These are phyloP conservation scores for Pichia membranifaciens DNA, from an alignment of 805 yeast genomes.

Conservation along the genomic window DNA sequence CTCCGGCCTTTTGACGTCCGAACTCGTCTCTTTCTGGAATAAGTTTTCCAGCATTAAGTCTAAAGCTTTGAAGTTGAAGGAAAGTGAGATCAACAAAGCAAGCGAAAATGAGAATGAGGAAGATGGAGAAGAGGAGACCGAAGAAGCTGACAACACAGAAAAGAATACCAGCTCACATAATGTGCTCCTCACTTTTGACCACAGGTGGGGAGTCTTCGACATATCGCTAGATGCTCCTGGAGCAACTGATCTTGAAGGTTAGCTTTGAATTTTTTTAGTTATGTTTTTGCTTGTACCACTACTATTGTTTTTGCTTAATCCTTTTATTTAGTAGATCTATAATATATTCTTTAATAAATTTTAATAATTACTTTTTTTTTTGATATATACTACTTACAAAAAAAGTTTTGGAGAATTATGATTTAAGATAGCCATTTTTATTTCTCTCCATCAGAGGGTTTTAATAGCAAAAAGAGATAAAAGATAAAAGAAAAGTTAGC, in stretches of 20 bases:
- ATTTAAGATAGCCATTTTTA: too few relatives aligned
- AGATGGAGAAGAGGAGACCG: neutral
- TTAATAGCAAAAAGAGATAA: too few relatives aligned
- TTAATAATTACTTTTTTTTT: too few relatives aligned
- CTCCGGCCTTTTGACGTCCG: constrained; percentile 14
- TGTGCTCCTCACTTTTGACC: neutral
- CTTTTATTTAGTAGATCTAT: too few relatives aligned
- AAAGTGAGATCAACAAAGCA: neutral
- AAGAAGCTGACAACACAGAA: neutral
- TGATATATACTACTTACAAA: too few relatives aligned
- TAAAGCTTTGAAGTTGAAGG: neutral
- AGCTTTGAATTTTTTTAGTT: too few relatives aligned
- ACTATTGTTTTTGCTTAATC: too few relatives aligned
- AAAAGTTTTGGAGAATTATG: too few relatives aligned
- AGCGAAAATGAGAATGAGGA: neutral
- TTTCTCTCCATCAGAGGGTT: too few relatives aligned
- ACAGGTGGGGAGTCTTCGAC: constrained; percentile 3
- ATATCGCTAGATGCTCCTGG: neutral
- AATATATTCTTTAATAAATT: too few relatives aligned
- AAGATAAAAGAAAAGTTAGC: too few relatives aligned
- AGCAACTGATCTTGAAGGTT: neutral
- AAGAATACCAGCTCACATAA: neutral
- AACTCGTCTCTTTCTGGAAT: constrained; percentile 13
- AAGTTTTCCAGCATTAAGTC: constrained; percentile 4
- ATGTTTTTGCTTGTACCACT: too few relatives aligned